Evolutionary conservation across 2,329 filamentous ascomycete genomes (phyloP).

Genomic region (Periconia sp.): DNA sequence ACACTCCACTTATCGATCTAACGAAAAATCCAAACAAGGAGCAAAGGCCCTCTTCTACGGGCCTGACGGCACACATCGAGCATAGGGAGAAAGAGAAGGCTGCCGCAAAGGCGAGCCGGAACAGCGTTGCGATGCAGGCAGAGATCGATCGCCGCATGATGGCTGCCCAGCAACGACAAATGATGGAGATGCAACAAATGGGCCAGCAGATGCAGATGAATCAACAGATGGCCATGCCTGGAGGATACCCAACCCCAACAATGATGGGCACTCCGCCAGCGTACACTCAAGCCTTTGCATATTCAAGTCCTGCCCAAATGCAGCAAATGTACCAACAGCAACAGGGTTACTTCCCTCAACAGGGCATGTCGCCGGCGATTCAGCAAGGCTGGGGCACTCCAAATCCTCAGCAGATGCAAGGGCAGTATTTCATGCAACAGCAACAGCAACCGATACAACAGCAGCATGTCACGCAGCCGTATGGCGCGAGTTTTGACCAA

Average conservation of each 20-base stretch:
- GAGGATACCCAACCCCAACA: constrained; percentile 7
- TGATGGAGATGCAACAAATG: constrained; percentile 36
- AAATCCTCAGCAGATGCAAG: constrained; percentile 31
- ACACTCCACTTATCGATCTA: constrained; percentile 75
- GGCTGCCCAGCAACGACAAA: constrained; percentile 38
- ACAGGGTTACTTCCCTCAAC: constrained; percentile 33
- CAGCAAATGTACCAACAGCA: constrained; percentile 38
- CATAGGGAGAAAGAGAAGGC: constrained; percentile 76
- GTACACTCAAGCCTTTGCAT: constrained; percentile 22
- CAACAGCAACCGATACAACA: constrained; percentile 17
- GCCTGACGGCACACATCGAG: constrained; percentile 79
- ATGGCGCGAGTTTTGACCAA: constrained; percentile 38
- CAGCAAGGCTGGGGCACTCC: constrained; percentile 37
- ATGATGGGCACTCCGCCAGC: constrained; percentile 30
- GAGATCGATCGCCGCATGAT: constrained; percentile 44
- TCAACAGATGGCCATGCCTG: constrained; percentile 13
- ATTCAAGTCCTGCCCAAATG: constrained; percentile 33
- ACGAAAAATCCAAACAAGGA: constrained; percentile 54
- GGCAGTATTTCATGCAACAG: constrained; percentile 31
- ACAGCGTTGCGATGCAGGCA: constrained; percentile 40
- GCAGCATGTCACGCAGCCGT: constrained; percentile 31
- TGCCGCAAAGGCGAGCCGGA: constrained; percentile 38
- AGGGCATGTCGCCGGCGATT: constrained; percentile 31
- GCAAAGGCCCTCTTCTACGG: constrained; percentile 53
- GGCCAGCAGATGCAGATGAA: constrained; percentile 32